Evolutionary conservation across 2,329 filamentous ascomycete species (phyloP).

Genomic region (Aspergillus piperis): DNA sequence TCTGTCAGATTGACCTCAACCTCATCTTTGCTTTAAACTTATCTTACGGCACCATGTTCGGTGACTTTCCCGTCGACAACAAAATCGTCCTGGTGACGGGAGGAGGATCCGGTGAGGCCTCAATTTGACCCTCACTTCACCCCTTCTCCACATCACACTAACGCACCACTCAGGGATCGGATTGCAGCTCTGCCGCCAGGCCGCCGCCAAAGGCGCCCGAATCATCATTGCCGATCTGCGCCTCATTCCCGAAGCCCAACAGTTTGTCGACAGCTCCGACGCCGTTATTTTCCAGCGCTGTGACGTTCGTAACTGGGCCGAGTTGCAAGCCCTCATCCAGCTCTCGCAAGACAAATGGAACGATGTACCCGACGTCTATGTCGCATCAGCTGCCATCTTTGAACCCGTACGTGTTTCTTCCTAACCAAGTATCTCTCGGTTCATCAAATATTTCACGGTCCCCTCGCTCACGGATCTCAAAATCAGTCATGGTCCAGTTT

Average conservation of each 20-base stretch:
- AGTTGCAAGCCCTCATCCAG: background rate
- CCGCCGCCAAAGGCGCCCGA: background rate
- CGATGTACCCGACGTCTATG: slow-evolving; percentile 7
- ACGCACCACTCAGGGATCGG: slow-evolving; percentile 7
- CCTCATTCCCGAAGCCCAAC: slow-evolving; percentile 7
- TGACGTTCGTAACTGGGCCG: slow-evolving; percentile 7
- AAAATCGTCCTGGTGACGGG: slow-evolving; percentile 9
- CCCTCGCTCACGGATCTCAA: background rate
- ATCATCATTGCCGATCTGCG: slow-evolving; percentile 8
- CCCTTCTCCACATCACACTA: background rate
- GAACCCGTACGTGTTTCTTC: slow-evolving; percentile 5
- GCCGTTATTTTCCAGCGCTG: slow-evolving; percentile 3
- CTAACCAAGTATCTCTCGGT: too few relatives aligned
- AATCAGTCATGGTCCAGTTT: slow-evolving; percentile 5
- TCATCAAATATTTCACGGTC: background rate
- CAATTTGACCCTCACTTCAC: background rate
- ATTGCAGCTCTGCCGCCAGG: background rate
- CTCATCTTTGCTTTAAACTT: background rate
- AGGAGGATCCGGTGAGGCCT: slow-evolving; percentile 4
- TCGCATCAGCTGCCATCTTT: slow-evolving; percentile 9
- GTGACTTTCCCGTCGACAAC: slow-evolving; percentile 2
- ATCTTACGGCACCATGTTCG: slow-evolving; percentile 13
- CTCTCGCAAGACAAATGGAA: background rate
- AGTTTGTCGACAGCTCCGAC: background rate
- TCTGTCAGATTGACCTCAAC: background rate